A percentile compares a stretch with the other conserved stretches of the same genome.
phyloP scores from a whole-genome alignment of 768 basidiomycete genomes.

The Boletellus sp. region DNA sequence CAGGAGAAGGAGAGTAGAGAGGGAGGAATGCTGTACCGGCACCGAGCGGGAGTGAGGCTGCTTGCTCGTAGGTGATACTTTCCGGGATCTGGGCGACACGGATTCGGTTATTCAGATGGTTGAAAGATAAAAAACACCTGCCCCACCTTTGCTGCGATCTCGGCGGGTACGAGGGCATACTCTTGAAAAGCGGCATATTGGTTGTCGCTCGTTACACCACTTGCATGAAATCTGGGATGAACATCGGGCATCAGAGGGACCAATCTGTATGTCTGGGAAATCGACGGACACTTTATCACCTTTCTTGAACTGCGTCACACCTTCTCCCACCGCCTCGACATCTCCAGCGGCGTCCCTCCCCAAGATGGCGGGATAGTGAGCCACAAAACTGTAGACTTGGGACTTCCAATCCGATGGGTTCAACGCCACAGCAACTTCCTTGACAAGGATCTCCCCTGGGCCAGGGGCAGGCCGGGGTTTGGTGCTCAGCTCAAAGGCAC shows the following conservation, averaged over 20 bases:
- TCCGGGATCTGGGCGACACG: constrained; percentile 33
- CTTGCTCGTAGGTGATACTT: constrained; percentile 36
- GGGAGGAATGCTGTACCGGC: constrained; percentile 31
- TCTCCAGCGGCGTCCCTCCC: constrained; percentile 40
- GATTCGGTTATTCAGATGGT: background rate
- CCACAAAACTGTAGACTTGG: constrained; percentile 1
- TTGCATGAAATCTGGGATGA: constrained; percentile 18
- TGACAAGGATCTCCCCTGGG: constrained; percentile 42
- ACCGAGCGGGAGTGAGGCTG: constrained; percentile 35
- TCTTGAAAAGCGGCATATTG: constrained; percentile 26
- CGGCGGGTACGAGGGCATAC: constrained; percentile 23
- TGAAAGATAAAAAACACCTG: background rate
- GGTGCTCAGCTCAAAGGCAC: constrained; percentile 11
- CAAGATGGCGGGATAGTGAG: constrained; percentile 34
- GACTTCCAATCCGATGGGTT: constrained; percentile 44
- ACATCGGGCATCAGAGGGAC: background rate
- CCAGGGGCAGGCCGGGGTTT: constrained; percentile 29
- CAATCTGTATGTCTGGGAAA: background rate
- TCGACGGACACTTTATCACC: constrained; percentile 28
- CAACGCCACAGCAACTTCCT: constrained; percentile 37
- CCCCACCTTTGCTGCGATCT: constrained; percentile 16
- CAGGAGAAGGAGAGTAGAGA: constrained; percentile 29
- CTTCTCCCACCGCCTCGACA: constrained; percentile 38
- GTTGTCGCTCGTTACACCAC: background rate
- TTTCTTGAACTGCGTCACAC: constrained; percentile 34